phyloP scores from a whole-genome alignment of 164 flowering plant species.

The Tetracentron sinense region DNA sequence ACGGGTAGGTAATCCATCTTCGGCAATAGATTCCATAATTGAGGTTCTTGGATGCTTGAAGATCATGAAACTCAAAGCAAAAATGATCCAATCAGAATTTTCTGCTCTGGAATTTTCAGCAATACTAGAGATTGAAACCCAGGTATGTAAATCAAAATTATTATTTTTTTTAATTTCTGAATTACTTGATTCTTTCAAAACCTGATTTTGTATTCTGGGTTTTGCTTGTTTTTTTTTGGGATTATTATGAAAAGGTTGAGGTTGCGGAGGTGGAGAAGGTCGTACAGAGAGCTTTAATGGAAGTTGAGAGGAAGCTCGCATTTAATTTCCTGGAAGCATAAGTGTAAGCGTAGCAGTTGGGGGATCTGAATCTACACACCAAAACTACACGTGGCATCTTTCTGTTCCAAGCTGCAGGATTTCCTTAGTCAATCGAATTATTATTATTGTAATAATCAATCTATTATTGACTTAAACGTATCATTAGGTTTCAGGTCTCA shows the following conservation, averaged over 20 bases:
- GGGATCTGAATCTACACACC: too few relatives aligned
- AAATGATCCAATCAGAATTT: constrained; percentile 26
- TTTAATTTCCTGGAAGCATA: neutral
- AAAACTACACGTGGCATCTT: too few relatives aligned
- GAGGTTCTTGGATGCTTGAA: constrained; percentile 38
- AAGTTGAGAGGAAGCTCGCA: constrained; percentile 30
- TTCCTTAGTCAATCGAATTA: too few relatives aligned
- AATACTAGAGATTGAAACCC: constrained; percentile 24
- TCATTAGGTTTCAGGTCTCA: too few relatives aligned
- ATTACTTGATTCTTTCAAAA: neutral
- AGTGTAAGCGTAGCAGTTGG: neutral
- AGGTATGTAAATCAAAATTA: constrained; percentile 11
- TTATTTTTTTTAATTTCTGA: neutral
- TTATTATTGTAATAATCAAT: too few relatives aligned
- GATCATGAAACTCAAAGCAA: constrained; percentile 22
- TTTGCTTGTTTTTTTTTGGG: neutral
- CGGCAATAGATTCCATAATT: constrained; percentile 39
- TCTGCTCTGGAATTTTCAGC: constrained; percentile 25
- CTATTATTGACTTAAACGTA: too few relatives aligned
- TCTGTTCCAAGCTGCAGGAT: too few relatives aligned
- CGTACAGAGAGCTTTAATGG: constrained; percentile 22
- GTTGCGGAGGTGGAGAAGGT: constrained; percentile 30
- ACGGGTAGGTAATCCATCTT: constrained; percentile 24
- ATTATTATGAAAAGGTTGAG: constrained; percentile 13
- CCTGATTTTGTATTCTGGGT: neutral